Evolutionary conservation across 805 yeast genomes (phyloP).

Genomic region (Saturnispora bothae): DNA sequence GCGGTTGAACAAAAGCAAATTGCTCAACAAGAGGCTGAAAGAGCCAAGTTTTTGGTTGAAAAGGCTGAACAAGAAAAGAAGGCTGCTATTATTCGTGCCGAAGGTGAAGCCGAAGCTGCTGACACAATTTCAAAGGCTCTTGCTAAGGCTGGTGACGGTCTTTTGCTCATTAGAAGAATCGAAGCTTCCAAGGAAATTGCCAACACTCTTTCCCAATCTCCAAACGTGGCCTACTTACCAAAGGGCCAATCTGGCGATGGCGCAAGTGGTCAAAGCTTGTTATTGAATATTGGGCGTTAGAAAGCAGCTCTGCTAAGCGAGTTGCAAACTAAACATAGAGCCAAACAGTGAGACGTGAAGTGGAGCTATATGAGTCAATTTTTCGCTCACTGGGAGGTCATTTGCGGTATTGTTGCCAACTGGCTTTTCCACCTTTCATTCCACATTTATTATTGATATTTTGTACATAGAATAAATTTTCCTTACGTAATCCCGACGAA

Average conservation of each 20-base stretch:
- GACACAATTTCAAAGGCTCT: slow-evolving; percentile 89
- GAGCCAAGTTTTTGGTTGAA: slow-evolving; percentile 88
- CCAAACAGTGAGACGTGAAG: too few species aligned
- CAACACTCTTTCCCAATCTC: slow-evolving; percentile 66
- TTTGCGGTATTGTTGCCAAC: too few species aligned
- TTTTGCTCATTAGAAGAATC: slow-evolving; percentile 83
- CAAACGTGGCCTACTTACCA: slow-evolving; percentile 87
- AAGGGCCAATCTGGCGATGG: slow-evolving; percentile 31
- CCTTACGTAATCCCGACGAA: too few species aligned
- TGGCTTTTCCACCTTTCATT: too few species aligned
- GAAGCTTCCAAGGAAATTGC: slow-evolving; percentile 98
- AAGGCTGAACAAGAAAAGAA: slow-evolving; percentile 96
- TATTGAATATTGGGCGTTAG: slow-evolving; percentile 62
- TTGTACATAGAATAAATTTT: too few species aligned
- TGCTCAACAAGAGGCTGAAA: slow-evolving; percentile 98
- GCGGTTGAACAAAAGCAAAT: slow-evolving; percentile 98
- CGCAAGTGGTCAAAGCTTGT: slow-evolving; percentile 40
- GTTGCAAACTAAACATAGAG: too few species aligned
- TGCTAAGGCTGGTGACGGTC: slow-evolving; percentile 91
- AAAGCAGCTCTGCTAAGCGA: neutral
- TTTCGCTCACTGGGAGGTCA: too few species aligned
- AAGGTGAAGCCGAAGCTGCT: slow-evolving; percentile 99
- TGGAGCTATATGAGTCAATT: too few species aligned
- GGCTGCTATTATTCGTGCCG: slow-evolving; percentile 92
- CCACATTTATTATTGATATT: too few species aligned